phyloP scores from a whole-genome alignment of 371 early-diverging fungal species.

The Phascolomyces articulosus region DNA sequence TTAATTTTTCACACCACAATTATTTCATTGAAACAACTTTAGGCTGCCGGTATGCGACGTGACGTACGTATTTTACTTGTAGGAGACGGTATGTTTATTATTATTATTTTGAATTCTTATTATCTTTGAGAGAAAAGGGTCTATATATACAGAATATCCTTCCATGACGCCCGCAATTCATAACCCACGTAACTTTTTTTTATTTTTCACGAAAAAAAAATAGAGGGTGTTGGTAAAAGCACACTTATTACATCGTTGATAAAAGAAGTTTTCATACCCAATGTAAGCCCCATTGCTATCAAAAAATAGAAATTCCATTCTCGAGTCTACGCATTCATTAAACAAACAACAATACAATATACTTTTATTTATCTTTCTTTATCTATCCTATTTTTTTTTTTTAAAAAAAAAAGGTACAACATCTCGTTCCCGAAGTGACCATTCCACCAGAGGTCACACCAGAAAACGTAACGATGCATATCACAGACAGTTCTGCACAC shows the following conservation, averaged over 20 bases:
- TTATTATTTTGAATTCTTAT: not conserved
- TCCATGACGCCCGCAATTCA: no score
- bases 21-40: not conserved
- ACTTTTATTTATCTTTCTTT: no score
- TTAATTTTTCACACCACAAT: not conserved
- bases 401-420: conserved; percentile 97
- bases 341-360: no score
- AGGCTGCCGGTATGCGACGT: conserved; percentile 68
- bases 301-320: no score
- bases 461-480: conserved; percentile 94
- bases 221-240: conserved; percentile 95
- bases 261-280: conserved; percentile 91
- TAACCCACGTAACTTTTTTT: no score
- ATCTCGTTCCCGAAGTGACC: conserved; percentile 96
- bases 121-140: not conserved
- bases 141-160: no score
- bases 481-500: conserved; percentile 94
- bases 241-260: conserved; percentile 95
- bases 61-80: conserved; percentile 90
- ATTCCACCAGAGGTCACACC: conserved; percentile 97
- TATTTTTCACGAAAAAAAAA: no score
- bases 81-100: conserved; percentile 88
- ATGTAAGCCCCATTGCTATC: no score
- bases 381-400: not conserved
- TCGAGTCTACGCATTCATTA: no score